phyloP scores from a whole-genome alignment of 73 alveolate species.

The Paramecium pentaurelia region DNA sequence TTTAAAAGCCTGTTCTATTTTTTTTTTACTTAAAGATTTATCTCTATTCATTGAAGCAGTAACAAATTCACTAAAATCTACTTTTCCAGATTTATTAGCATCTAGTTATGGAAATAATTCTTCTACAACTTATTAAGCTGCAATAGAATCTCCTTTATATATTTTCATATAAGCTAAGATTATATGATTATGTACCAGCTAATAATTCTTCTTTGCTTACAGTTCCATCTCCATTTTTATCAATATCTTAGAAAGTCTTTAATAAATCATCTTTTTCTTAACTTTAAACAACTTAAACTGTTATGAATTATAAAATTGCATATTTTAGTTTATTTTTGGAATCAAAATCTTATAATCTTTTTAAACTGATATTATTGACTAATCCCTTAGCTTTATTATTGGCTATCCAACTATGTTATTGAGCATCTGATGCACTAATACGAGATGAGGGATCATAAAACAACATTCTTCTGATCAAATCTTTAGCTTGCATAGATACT shows the following conservation, averaged over 20 bases:
- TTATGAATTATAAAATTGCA: not conserved
- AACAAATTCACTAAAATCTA: constrained; percentile 50
- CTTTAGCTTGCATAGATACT: constrained; percentile 62
- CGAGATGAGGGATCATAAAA: constrained; percentile 29
- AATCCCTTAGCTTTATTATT: constrained; percentile 9
- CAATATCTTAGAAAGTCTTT: constrained; percentile 11
- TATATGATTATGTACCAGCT: not conserved
- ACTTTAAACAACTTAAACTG: constrained; percentile 2
- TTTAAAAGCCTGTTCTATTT: constrained; percentile 11
- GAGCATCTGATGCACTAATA: constrained; percentile 50
- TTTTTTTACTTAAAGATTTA: not conserved
- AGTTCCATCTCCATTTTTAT: constrained; percentile 48
- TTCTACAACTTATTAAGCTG: not conserved
- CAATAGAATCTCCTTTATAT: not conserved
- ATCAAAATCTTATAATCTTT: constrained; percentile 26
- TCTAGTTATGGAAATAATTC: constrained; percentile 31
- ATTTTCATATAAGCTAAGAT: not conserved
- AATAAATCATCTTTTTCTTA: constrained; percentile 13
- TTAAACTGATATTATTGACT: not conserved
- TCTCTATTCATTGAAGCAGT: constrained; percentile 30
- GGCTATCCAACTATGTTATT: constrained; percentile 10
- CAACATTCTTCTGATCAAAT: constrained; percentile 49
- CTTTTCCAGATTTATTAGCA: constrained; percentile 35
- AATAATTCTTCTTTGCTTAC: constrained; percentile 33
- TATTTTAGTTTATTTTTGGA: constrained; percentile 37